Evolutionary conservation across 305 asterid genomes (phyloP).

Genomic region (Salvia sclarea): DNA sequence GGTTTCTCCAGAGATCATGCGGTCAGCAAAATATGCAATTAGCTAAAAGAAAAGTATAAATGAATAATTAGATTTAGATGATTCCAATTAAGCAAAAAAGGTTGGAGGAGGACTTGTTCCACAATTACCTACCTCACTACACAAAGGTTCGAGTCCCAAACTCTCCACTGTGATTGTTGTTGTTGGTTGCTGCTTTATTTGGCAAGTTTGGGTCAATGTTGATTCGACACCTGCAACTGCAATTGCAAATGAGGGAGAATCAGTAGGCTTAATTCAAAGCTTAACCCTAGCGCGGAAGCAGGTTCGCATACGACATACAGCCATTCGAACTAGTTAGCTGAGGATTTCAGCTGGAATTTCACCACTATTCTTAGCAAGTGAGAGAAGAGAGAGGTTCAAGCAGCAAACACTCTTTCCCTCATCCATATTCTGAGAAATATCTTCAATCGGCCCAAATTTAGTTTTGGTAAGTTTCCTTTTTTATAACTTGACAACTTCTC

Average conservation of each 20-base stretch:
- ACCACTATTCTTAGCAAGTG: not conserved
- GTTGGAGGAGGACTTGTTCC: too few species aligned
- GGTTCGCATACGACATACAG: constrained; percentile 58
- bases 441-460: too few species aligned
- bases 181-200: constrained; percentile 46
- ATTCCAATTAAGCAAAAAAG: not conserved
- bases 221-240: constrained; percentile 61
- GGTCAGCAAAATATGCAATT: constrained; percentile 68
- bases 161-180: constrained; percentile 58
- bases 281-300: constrained; percentile 91
- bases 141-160: constrained; percentile 72
- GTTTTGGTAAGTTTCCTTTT: not conserved
- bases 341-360: too few species aligned
- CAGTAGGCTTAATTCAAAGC: constrained; percentile 27
- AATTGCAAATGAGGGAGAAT: constrained; percentile 25
- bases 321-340: too few species aligned
- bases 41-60: constrained; percentile 47
- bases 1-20: constrained; percentile 90
- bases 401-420: too few species aligned
- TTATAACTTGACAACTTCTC: too few species aligned
- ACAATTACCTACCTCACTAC: constrained; percentile 81
- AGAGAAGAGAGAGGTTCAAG: not conserved
- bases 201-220: constrained; percentile 41
- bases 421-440: not conserved
- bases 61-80: not conserved